phyloP scores from a whole-genome alignment of 2,329 filamentous ascomycete species.

The Calonectria crousiana region DNA sequence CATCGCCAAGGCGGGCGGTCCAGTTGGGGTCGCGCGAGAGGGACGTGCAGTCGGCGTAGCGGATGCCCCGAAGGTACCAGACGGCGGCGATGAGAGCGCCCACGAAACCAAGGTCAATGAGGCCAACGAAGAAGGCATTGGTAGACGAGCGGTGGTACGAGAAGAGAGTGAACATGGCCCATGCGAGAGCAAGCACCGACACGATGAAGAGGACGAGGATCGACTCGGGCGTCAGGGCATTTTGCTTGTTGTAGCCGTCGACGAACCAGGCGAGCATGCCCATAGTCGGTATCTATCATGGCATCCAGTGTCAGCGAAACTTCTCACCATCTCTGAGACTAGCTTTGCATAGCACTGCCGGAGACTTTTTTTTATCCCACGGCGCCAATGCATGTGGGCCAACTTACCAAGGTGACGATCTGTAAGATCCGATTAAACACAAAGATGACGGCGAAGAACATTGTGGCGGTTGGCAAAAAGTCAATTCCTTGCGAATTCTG shows the following conservation, averaged over 20 bases:
- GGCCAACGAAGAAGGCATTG: conserved; percentile 71
- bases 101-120: conserved; percentile 72
- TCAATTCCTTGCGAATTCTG: neutral
- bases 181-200: conserved; percentile 71
- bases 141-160: conserved; percentile 72
- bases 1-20: conserved; percentile 71
- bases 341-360: neutral
- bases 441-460: conserved; percentile 75
- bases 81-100: conserved; percentile 74
- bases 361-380: neutral
- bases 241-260: conserved; percentile 67
- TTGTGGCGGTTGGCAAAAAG: conserved; percentile 50
- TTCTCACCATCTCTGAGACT: neutral
- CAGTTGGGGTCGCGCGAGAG: conserved; percentile 64
- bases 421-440: conserved; percentile 72
- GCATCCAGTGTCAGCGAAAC: neutral
- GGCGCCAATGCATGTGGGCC: neutral
- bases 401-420: conserved; percentile 72
- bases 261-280: conserved; percentile 78
- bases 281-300: conserved; percentile 69
- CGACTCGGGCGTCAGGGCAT: conserved; percentile 71
- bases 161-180: conserved; percentile 75
- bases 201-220: conserved; percentile 78
- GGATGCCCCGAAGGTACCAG: conserved; percentile 70
- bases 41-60: conserved; percentile 74